Conservation (phyloP, 2,329 filamentous ascomycete genomes). For the Whalleya microplaca region DNA sequence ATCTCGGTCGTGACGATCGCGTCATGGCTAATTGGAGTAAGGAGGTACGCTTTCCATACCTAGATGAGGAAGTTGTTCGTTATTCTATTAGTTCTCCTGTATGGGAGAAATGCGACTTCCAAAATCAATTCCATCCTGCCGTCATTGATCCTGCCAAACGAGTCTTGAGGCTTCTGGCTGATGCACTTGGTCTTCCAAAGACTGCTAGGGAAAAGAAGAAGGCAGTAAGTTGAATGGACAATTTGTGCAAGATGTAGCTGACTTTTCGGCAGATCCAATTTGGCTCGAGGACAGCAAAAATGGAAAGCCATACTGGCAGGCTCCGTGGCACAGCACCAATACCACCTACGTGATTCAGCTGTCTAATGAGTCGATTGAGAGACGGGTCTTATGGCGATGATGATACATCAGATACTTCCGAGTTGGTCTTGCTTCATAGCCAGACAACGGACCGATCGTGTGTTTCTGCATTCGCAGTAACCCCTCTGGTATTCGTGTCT, state of each 20-base stretch:
- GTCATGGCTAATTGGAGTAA: constrained; percentile 87
- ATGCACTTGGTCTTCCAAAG: constrained; percentile 69
- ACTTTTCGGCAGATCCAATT: constrained; percentile 70
- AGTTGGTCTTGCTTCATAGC: constrained; percentile 45
- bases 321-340: constrained; percentile 71
- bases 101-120: constrained; percentile 88
- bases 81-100: constrained; percentile 78
- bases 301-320: constrained; percentile 63
- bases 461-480: constrained; percentile 54
- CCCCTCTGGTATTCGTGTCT: constrained; percentile 43
- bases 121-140: constrained; percentile 44
- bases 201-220: constrained; percentile 91
- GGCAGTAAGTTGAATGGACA: constrained; percentile 61
- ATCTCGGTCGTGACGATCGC: constrained; percentile 90
- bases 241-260: constrained; percentile 9
- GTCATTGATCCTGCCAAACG: constrained; percentile 79
- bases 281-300: constrained; percentile 80
- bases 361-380: constrained; percentile 8
- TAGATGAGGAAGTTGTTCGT: constrained; percentile 84
- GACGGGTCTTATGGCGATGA: constrained; percentile 55
- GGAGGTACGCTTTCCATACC: constrained; percentile 86
- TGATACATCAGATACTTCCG: constrained; percentile 78
- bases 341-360: constrained; percentile 40
- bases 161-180: constrained; percentile 76
- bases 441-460: constrained; percentile 40